phyloP scores from a whole-genome alignment of 306 rosid species.

The Heteromeles arbutifolia region DNA sequence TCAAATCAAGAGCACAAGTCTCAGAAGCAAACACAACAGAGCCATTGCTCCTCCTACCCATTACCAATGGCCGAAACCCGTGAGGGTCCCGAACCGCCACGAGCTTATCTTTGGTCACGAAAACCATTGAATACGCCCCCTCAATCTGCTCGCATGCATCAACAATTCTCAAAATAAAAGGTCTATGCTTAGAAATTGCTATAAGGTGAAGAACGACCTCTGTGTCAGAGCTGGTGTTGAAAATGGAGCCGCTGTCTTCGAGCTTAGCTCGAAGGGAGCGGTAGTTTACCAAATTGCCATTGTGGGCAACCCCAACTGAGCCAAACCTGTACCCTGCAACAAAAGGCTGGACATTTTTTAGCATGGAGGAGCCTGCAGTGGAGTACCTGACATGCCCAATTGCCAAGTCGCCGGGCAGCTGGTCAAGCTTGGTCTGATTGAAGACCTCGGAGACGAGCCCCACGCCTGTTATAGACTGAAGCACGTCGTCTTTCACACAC shows the following conservation, averaged over 20 bases:
- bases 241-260: conserved; percentile 78
- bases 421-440: conserved; percentile 48
- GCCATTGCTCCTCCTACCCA: conserved; percentile 93
- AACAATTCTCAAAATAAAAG: conserved; percentile 60
- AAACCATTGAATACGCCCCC: conserved; percentile 86
- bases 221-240: conserved; percentile 83
- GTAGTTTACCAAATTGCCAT: conserved; percentile 82
- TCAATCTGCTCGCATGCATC: conserved; percentile 85
- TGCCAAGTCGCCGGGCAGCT: conserved; percentile 52
- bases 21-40: conserved; percentile 95
- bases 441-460: conserved; percentile 88
- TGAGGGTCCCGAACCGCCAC: conserved; percentile 78
- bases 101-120: conserved; percentile 65
- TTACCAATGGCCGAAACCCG: conserved; percentile 85
- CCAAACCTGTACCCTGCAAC: conserved; percentile 82
- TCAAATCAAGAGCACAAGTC: conserved; percentile 94
- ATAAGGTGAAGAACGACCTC: conserved; percentile 90
- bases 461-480: conserved; percentile 60
- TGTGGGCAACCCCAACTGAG: conserved; percentile 85
- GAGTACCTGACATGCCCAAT: conserved; percentile 89
- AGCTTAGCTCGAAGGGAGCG: conserved; percentile 49
- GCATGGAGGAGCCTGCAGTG: conserved; percentile 77
- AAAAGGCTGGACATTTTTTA: conserved; percentile 79
- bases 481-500: conserved; percentile 41
- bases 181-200: conserved; percentile 68